phyloP scores from a whole-genome alignment of 495 filamentous ascomycete genomes.

The Talaromyces ruber region DNA sequence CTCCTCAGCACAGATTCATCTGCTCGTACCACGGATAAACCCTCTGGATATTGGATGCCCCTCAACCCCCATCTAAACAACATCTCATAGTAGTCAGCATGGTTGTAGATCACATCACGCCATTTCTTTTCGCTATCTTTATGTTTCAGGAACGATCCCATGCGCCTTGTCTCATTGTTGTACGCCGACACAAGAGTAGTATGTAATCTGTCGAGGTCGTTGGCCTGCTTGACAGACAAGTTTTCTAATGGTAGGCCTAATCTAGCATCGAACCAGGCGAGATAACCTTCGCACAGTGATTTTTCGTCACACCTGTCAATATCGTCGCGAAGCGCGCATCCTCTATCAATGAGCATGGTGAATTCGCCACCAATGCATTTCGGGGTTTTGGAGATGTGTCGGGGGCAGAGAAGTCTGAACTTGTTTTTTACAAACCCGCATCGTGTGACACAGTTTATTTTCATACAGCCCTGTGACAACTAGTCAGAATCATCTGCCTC shows the following conservation, averaged over 20 bases:
- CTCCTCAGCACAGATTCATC: background rate
- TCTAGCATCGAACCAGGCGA: background rate
- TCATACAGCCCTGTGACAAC: background rate
- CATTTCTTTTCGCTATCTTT: background rate
- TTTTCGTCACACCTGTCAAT: background rate
- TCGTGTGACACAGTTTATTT: background rate
- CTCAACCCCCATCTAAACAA: background rate
- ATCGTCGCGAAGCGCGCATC: background rate
- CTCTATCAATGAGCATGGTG: constrained; percentile 1
- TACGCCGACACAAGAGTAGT: background rate
- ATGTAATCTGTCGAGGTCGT: background rate
- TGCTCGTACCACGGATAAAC: background rate
- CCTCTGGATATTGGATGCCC: background rate
- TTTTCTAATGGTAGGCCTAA: background rate
- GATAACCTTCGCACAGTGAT: background rate
- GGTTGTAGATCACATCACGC: background rate
- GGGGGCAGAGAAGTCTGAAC: background rate
- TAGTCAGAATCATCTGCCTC: background rate
- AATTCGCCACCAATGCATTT: background rate
- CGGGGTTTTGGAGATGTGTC: background rate
- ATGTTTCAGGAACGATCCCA: background rate
- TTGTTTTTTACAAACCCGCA: background rate
- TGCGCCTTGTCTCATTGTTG: background rate
- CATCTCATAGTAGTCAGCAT: background rate
- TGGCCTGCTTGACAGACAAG: background rate